phyloP scores from a whole-genome alignment of 768 basidiomycete species.

The Leucosporidium scottii region DNA sequence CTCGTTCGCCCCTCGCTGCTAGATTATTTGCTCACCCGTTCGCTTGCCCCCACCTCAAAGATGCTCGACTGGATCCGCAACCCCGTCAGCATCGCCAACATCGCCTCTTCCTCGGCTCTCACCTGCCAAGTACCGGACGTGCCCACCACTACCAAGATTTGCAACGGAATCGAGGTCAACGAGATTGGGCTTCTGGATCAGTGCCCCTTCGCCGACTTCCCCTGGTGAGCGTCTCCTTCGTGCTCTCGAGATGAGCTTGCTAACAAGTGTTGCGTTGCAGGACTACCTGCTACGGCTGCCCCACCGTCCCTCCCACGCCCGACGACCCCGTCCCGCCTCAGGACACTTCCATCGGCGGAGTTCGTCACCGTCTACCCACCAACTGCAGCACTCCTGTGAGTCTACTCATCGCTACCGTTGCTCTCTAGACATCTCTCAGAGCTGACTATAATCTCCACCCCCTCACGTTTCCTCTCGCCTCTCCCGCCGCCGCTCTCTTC shows the following conservation, averaged over 20 bases:
- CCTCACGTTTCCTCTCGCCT: too few relatives aligned
- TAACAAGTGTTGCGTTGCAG: too few relatives aligned
- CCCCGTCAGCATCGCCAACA: slow-evolving; percentile 58
- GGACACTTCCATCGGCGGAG: slow-evolving; percentile 40
- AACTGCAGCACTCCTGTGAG: slow-evolving; percentile 48
- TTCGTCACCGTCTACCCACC: slow-evolving; percentile 50
- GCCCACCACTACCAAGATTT: slow-evolving; percentile 56
- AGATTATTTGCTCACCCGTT: slow-evolving; percentile 43
- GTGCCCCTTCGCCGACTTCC: slow-evolving; percentile 33
- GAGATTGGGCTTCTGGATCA: slow-evolving; percentile 50
- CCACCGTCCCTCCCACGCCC: slow-evolving; percentile 51
- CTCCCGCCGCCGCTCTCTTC: too few relatives aligned
- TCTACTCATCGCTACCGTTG: not conserved
- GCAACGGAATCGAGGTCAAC: slow-evolving; percentile 67
- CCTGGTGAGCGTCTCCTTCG: not conserved
- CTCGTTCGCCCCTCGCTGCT: not conserved
- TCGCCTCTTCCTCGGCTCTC: slow-evolving; percentile 52
- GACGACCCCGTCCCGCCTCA: slow-evolving; percentile 63
- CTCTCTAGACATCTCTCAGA: slow-evolving; percentile 56
- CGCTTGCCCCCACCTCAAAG: slow-evolving; percentile 56
- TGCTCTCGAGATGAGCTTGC: not conserved
- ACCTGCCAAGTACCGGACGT: slow-evolving; percentile 62
- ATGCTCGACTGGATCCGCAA: slow-evolving; percentile 67
- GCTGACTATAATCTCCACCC: slow-evolving; percentile 52
- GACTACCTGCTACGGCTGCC: slow-evolving; percentile 62